Conservation (phyloP, 73 alveolate species). For the Effrenium voratum region DNA sequence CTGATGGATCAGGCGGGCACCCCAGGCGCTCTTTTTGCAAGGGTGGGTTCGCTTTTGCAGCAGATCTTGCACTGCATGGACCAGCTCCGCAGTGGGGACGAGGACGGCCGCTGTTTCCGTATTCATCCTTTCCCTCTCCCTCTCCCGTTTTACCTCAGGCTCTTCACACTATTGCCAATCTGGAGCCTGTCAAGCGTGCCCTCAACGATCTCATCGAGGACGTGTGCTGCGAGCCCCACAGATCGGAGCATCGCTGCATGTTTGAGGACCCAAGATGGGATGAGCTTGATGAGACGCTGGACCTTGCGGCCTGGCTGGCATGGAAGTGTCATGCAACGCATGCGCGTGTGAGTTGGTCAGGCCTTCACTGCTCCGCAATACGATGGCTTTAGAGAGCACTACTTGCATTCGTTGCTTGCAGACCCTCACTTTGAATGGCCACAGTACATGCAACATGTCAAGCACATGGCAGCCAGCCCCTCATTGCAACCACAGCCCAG, state of each 20-base stretch:
- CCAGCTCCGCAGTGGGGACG: constrained; percentile 21
- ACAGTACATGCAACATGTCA: too few relatives aligned
- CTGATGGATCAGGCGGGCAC: constrained; percentile 38
- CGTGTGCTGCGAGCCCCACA: background rate
- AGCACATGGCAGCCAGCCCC: too few relatives aligned
- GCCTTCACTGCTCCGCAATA: too few relatives aligned
- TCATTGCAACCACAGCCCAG: too few relatives aligned
- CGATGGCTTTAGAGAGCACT: too few relatives aligned
- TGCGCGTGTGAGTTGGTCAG: too few relatives aligned
- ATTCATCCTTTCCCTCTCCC: too few relatives aligned
- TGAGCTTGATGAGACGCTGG: constrained; percentile 44
- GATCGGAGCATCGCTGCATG: too few relatives aligned
- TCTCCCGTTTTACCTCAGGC: too few relatives aligned
- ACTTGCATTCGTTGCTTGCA: too few relatives aligned
- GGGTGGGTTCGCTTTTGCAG: background rate
- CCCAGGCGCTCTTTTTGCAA: background rate
- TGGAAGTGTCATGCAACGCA: too few relatives aligned
- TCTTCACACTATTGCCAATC: background rate
- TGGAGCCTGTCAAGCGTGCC: constrained; percentile 45
- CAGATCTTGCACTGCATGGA: constrained; percentile 78
- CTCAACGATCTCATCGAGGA: constrained; percentile 70
- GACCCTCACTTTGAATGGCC: too few relatives aligned
- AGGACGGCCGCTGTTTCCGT: background rate
- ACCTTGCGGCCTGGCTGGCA: constrained; percentile 38
- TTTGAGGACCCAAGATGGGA: constrained; percentile 80